Evolutionary conservation across 768 basidiomycete genomes (phyloP).

Genomic region (Strobilomyces confusus): DNA sequence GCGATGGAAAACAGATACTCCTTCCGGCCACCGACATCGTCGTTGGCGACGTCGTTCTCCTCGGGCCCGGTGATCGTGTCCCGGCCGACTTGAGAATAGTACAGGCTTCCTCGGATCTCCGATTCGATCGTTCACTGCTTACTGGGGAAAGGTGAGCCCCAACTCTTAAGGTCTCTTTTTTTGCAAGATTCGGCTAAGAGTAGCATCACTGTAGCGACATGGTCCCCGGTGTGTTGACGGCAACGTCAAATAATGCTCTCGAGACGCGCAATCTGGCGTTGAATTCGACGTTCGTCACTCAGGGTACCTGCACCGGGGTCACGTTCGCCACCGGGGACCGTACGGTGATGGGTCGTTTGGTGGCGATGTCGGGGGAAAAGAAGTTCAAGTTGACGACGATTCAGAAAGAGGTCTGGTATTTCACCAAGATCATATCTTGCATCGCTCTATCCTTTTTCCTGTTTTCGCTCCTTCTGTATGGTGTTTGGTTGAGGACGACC

Average conservation of each 20-base stretch:
- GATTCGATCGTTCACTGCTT: constrained; percentile 47
- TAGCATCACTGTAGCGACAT: constrained; percentile 29
- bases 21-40: constrained; percentile 52
- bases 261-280: constrained; percentile 47
- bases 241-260: constrained; percentile 45
- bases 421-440: constrained; percentile 47
- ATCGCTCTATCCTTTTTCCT: constrained; percentile 38
- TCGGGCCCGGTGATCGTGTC: constrained; percentile 52
- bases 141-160: constrained; percentile 41
- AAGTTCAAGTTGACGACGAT: constrained; percentile 44
- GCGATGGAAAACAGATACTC: constrained; percentile 43
- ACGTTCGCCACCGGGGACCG: constrained; percentile 41
- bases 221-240: constrained; percentile 40
- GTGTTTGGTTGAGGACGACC: constrained; percentile 36
- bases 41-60: constrained; percentile 49
- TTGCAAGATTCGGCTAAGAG: constrained; percentile 2
- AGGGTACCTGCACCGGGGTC: constrained; percentile 39
- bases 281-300: constrained; percentile 39
- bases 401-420: constrained; percentile 46
- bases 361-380: constrained; percentile 45
- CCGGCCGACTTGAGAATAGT: constrained; percentile 57
- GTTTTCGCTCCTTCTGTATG: constrained; percentile 38
- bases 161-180: neutral
- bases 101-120: constrained; percentile 44
- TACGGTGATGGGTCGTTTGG: constrained; percentile 48